Percentiles rank a stretch among this genome's conserved stretches.
phyloP scores from a whole-genome alignment of 257 asterid species.

The Solanum lycopersicoides region DNA sequence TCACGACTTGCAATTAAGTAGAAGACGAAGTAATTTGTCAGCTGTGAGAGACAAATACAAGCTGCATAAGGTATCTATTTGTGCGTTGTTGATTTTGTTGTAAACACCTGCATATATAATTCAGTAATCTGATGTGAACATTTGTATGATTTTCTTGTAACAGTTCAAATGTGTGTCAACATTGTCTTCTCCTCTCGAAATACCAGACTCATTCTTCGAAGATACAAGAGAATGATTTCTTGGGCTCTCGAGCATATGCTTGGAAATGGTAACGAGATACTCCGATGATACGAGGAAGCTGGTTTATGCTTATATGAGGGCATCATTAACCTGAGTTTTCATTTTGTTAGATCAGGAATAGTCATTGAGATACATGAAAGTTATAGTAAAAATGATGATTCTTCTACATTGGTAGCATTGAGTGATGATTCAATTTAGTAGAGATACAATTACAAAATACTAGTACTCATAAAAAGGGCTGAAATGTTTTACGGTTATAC shows the following conservation, averaged over 20 bases:
- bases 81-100: background rate
- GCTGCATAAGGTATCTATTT: constrained; percentile 43
- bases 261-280: background rate
- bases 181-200: constrained; percentile 31
- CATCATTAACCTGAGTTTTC: background rate
- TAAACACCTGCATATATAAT: background rate
- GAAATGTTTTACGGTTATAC: background rate
- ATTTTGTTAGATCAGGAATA: background rate
- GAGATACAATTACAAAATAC: background rate
- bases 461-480: background rate
- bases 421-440: background rate
- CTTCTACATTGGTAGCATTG: background rate
- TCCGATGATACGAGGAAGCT: background rate
- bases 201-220: constrained; percentile 41
- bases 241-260: background rate
- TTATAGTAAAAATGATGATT: background rate
- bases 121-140: background rate
- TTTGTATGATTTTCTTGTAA: background rate
- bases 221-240: background rate
- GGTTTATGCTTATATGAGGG: background rate
- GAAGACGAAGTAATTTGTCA: constrained; percentile 35
- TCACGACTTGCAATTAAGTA: constrained; percentile 57
- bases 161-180: constrained; percentile 75
- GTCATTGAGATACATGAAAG: background rate
- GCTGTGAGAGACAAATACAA: constrained; percentile 73